A percentile compares a stretch with the other conserved stretches of the same genome.
Evolutionary conservation across 306 rosid genomes (phyloP).

Genomic region (Crotalaria pallida): DNA sequence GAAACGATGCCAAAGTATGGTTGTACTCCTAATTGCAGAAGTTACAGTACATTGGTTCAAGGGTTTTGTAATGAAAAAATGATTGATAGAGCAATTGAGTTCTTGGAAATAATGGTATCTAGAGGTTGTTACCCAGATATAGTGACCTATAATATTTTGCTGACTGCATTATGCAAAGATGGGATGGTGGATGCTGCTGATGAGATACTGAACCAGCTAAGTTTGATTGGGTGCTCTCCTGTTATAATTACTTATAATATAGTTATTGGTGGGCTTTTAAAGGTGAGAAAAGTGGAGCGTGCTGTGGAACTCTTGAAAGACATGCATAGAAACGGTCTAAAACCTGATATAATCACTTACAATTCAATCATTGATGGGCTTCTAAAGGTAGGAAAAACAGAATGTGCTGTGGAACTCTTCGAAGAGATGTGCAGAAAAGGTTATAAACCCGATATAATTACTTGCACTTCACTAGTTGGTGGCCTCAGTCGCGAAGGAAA

Average conservation of each 20-base stretch:
- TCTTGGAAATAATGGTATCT: conserved; percentile 65
- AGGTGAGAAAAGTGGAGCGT: conserved; percentile 52
- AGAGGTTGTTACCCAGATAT: conserved; percentile 79
- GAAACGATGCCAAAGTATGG: conserved; percentile 76
- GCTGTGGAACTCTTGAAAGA: conserved; percentile 64
- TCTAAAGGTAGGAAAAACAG: conserved; percentile 59
- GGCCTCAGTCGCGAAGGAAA: conserved; percentile 74
- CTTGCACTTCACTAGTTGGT: conserved; percentile 67
- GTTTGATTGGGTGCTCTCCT: conserved; percentile 68
- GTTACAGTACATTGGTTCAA: conserved; percentile 73
- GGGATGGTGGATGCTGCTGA: conserved; percentile 75
- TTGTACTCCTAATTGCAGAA: conserved; percentile 66
- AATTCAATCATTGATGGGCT: conserved; percentile 76
- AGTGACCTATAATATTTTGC: conserved; percentile 76
- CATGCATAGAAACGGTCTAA: conserved; percentile 58
- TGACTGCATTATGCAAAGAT: conserved; percentile 72
- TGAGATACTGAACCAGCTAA: conserved; percentile 62
- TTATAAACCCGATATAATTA: conserved; percentile 60
- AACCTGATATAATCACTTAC: conserved; percentile 67
- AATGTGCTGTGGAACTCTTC: conserved; percentile 47
- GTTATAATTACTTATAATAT: conserved; percentile 63
- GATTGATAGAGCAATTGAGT: conserved; percentile 67
- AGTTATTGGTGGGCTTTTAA: conserved; percentile 76
- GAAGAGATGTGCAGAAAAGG: conserved; percentile 61
- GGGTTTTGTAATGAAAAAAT: conserved; percentile 65